Percentiles rank a stretch among this genome's conserved stretches.
Conservation (phyloP, 305 asterid species). For the Coffea humblotiana region DNA sequence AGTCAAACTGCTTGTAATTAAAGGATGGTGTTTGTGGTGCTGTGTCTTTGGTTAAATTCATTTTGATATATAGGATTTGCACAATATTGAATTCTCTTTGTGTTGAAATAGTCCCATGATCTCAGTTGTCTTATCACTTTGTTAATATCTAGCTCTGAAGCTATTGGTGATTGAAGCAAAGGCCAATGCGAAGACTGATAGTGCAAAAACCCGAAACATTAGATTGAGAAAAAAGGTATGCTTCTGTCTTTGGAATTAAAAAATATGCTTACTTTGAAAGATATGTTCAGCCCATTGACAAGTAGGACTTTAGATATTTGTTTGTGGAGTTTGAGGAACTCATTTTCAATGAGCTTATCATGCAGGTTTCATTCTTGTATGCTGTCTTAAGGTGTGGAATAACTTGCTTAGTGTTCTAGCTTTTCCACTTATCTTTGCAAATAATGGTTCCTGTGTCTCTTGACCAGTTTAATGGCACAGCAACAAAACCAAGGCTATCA, state of each 20-base stretch:
- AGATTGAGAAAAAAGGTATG: constrained; percentile 67
- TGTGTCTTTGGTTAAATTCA: not conserved
- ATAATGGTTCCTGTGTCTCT: not conserved
- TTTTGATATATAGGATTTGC: not conserved
- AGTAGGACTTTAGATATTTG: too few species aligned
- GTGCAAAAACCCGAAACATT: constrained; percentile 58
- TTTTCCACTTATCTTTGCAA: not conserved
- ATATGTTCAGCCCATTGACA: too few species aligned
- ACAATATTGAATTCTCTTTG: not conserved
- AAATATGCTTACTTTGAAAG: not conserved
- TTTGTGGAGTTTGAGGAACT: too few species aligned
- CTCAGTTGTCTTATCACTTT: not conserved
- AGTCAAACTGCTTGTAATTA: not conserved
- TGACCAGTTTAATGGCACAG: constrained; percentile 74
- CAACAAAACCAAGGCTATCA: constrained; percentile 74
- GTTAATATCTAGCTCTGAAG: constrained; percentile 37
- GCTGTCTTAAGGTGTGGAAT: not conserved
- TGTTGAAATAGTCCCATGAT: not conserved
- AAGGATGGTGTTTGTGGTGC: not conserved
- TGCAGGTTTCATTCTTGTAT: not conserved
- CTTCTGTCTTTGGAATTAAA: not conserved
- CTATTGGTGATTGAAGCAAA: constrained; percentile 61
- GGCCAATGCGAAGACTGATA: constrained; percentile 56
- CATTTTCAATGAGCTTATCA: too few species aligned
- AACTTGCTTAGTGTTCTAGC: not conserved